These are phyloP conservation scores for Penicillium sp. DNA, from an alignment of 2,329 filamentous ascomycete genomes.

Conservation along the genomic window DNA sequence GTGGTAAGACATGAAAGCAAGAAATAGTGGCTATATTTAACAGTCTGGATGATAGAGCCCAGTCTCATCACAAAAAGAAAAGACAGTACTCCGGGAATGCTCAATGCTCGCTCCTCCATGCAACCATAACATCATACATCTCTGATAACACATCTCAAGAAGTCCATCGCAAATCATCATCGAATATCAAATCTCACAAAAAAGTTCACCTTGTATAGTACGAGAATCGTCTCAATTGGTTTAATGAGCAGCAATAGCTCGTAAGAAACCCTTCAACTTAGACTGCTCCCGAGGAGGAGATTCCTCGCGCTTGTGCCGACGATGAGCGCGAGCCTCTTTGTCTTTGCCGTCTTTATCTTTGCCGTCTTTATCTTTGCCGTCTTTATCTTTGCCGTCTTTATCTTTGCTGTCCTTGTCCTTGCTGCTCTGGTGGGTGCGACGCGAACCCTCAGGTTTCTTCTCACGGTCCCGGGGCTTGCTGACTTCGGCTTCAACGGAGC, in stretches of 20 bases:
- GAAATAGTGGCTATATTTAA: conserved; percentile 8
- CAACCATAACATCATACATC: conserved; percentile 21
- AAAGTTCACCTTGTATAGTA: conserved; percentile 15
- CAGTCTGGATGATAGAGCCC: conserved; percentile 21
- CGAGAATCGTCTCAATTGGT: conserved; percentile 15
- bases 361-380: conserved; percentile 24
- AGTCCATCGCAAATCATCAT: conserved; percentile 17
- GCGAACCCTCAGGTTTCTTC: conserved; percentile 28
- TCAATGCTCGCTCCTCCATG: conserved; percentile 36
- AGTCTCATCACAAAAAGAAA: conserved; percentile 22
- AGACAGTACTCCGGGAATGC: conserved; percentile 34
- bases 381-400: conserved; percentile 14
- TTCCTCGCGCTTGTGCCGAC: conserved; percentile 37
- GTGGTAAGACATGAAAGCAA: conserved; percentile 5
- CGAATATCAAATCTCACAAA: conserved; percentile 20
- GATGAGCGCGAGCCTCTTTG: conserved; percentile 30
- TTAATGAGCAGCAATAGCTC: conserved; percentile 40
- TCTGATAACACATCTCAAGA: conserved; percentile 9
- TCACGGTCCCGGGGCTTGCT: conserved; percentile 23
- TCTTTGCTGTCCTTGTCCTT: conserved; percentile 23
- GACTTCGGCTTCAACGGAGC: conserved; percentile 27
- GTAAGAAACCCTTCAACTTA: conserved; percentile 40
- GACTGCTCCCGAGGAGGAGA: conserved; percentile 37
- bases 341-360: conserved; percentile 19
- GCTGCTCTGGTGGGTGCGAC: conserved; percentile 33